Evolutionary conservation across 1,139 yeast genomes (phyloP).

Genomic region (Ogataea hybrid): DNA sequence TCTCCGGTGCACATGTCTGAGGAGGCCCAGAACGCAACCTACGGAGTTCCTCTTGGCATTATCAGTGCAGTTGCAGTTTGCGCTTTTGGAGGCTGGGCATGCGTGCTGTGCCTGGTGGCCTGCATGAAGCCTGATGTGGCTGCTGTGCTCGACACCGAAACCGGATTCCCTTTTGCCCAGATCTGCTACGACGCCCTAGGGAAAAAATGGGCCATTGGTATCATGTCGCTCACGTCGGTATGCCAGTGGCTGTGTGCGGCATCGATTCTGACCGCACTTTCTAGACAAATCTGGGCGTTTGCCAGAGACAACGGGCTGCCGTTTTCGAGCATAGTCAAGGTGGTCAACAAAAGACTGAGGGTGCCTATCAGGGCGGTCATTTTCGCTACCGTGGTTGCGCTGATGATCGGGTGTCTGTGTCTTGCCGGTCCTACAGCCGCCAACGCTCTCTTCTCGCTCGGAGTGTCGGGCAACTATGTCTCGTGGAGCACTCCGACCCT

Average conservation of each 20-base stretch:
- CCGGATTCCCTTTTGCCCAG: slow-evolving; percentile 64
- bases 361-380: slow-evolving; percentile 66
- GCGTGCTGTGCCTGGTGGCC: slow-evolving; percentile 54
- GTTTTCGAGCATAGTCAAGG: slow-evolving; percentile 46
- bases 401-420: slow-evolving; percentile 56
- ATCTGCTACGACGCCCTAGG: slow-evolving; percentile 65
- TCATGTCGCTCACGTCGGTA: slow-evolving; percentile 56
- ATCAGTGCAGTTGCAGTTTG: slow-evolving; percentile 54
- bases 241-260: slow-evolving; percentile 70
- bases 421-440: slow-evolving; percentile 62
- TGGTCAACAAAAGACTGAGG: slow-evolving; percentile 48
- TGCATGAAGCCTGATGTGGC: slow-evolving; percentile 53
- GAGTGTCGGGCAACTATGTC: slow-evolving; percentile 47
- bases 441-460: slow-evolving; percentile 50
- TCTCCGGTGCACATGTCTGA: slow-evolving; percentile 73
- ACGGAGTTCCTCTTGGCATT: slow-evolving; percentile 66
- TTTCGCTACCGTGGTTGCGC: slow-evolving; percentile 47
- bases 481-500: slow-evolving; percentile 61
- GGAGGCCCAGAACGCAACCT: slow-evolving; percentile 64
- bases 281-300: slow-evolving; percentile 53
- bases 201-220: slow-evolving; percentile 64
- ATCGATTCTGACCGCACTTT: slow-evolving; percentile 48
- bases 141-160: slow-evolving; percentile 40
- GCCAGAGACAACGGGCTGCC: slow-evolving; percentile 52
- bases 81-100: slow-evolving; percentile 56